Percentiles rank a stretch among this genome's conserved stretches.
phyloP scores from a whole-genome alignment of 352 stramenopile genomes.

The Peronospora farinosa region DNA sequence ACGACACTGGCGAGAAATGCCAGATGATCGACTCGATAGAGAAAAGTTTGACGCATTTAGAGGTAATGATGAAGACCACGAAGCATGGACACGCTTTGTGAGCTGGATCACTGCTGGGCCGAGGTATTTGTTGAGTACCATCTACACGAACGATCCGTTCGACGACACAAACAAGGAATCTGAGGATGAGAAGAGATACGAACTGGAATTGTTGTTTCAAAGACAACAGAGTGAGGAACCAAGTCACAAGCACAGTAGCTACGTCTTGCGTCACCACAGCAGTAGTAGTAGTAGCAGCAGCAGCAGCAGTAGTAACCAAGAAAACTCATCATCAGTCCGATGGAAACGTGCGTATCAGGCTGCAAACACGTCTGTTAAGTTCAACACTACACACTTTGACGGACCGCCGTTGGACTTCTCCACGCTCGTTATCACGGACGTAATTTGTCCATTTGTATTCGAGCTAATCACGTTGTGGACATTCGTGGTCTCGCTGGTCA shows the following conservation, averaged over 20 bases:
- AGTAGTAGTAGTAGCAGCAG: conserved; percentile 25
- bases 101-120: conserved; percentile 33
- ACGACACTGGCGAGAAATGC: conserved; percentile 75
- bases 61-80: conserved; percentile 52
- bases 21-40: conserved; percentile 61
- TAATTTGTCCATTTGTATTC: conserved; percentile 79
- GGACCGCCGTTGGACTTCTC: conserved; percentile 76
- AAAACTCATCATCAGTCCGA: conserved; percentile 29
- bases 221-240: conserved; percentile 39
- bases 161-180: conserved; percentile 68
- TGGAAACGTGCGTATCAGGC: conserved; percentile 72
- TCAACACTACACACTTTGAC: conserved; percentile 75
- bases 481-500: conserved; percentile 54
- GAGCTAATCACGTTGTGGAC: conserved; percentile 69
- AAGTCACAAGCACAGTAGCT: conserved; percentile 16
- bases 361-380: conserved; percentile 63
- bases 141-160: conserved; percentile 64
- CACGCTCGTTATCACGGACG: conserved; percentile 76
- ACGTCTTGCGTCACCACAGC: conserved; percentile 19
- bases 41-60: conserved; percentile 42
- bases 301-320: conserved; percentile 19
- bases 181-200: conserved; percentile 58
- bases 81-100: conserved; percentile 51
- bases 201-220: conserved; percentile 57
- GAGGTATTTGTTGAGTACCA: conserved; percentile 34